Evolutionary conservation across 805 yeast species (phyloP).

Genomic region (Sugiyamaella smithiae): DNA sequence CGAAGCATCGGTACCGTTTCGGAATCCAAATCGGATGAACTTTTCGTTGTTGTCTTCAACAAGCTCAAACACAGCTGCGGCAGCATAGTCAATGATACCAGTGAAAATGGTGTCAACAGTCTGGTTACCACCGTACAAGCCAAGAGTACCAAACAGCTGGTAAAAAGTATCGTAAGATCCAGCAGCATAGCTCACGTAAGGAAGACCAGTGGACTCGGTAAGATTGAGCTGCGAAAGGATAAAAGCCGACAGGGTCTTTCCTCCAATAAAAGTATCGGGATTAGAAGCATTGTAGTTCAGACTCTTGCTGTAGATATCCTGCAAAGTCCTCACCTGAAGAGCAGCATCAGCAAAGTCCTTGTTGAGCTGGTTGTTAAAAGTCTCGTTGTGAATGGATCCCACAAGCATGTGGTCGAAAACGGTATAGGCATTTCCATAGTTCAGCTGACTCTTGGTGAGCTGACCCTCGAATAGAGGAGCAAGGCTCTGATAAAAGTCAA

Average conservation of each 20-base stretch:
- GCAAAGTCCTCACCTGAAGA: conserved; percentile 35
- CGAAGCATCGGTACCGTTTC: conserved; percentile 42
- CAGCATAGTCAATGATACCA: conserved; percentile 48
- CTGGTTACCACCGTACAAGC: conserved; percentile 35
- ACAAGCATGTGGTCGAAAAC: conserved; percentile 44
- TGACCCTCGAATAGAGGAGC: conserved; percentile 26
- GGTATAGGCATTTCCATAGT: conserved; percentile 40
- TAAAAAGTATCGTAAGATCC: conserved; percentile 48
- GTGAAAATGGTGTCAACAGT: conserved; percentile 35
- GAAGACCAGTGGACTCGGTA: conserved; percentile 37
- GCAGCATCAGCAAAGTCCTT: conserved; percentile 27
- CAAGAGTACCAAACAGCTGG: conserved; percentile 39
- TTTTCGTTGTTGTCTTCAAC: conserved; percentile 28
- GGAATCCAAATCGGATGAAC: conserved; percentile 45
- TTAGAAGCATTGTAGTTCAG: conserved; percentile 35
- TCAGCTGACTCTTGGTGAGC: conserved; percentile 32
- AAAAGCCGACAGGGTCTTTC: conserved; percentile 40
- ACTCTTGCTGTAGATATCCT: conserved; percentile 42
- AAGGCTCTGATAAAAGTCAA: conserved; percentile 40
- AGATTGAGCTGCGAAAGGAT: conserved; percentile 37
- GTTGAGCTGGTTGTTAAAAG: conserved; percentile 36
- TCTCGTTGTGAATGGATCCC: conserved; percentile 42
- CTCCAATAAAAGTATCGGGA: conserved; percentile 41
- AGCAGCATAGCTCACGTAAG: conserved; percentile 42
- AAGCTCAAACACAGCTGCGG: conserved; percentile 46